Conservation (phyloP, 257 asterid species). For the Lycium barbarum region DNA sequence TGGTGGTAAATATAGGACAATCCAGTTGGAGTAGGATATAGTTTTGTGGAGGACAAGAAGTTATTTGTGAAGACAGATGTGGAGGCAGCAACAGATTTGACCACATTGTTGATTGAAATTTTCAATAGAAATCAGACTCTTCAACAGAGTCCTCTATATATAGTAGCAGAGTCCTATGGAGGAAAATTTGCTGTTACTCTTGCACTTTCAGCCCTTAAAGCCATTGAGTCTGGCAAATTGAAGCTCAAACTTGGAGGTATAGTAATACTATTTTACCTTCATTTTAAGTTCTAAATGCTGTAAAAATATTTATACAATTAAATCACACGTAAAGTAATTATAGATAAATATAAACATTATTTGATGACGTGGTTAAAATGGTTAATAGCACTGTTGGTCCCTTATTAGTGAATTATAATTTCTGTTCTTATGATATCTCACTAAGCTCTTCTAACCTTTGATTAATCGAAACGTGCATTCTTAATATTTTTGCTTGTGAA, state of each 20-base stretch:
- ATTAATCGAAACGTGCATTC: no score
- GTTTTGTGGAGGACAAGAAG: slow-evolving; percentile 81
- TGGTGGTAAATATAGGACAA: slow-evolving; percentile 59
- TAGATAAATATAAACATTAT: no score
- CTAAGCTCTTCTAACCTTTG: no score
- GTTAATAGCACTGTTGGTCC: no score
- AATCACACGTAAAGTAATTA: background rate
- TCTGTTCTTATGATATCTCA: no score
- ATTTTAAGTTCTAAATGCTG: background rate
- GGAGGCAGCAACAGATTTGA: slow-evolving; percentile 85
- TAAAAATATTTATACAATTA: background rate
- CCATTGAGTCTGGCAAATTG: slow-evolving; percentile 67
- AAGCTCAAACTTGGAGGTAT: slow-evolving; percentile 87
- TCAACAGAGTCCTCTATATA: slow-evolving; percentile 76
- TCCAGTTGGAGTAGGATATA: slow-evolving; percentile 97
- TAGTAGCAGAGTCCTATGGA: slow-evolving; percentile 96
- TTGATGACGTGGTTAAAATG: no score
- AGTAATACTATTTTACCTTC: background rate
- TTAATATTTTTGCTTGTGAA: no score
- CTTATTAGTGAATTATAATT: no score
- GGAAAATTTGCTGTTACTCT: slow-evolving; percentile 93
- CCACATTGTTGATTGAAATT: slow-evolving; percentile 66
- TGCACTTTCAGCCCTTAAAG: slow-evolving; percentile 77
- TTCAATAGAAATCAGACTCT: slow-evolving; percentile 65
- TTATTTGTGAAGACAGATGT: slow-evolving; percentile 76